Conservation (phyloP, 208 protist species). For the Tritrichomonas musculus region DNA sequence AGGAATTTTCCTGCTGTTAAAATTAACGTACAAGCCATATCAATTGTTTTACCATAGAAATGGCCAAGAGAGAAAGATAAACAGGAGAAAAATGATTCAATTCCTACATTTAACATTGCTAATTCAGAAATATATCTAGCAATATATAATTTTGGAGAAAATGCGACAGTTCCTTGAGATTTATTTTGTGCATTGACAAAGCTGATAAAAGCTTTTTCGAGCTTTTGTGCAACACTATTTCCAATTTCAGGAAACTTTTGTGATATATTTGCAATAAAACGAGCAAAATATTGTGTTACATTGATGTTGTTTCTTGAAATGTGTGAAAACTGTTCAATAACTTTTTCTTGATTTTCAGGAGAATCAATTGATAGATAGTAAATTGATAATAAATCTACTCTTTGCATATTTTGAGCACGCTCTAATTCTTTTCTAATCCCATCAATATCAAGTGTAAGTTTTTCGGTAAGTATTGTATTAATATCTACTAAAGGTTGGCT, state of each 20-base stretch:
- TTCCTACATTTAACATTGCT: neutral
- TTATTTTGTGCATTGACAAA: neutral
- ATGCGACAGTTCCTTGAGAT: neutral
- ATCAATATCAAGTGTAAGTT: neutral
- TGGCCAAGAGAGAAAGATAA: neutral
- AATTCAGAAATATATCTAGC: constrained; percentile 6
- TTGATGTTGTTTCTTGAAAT: neutral
- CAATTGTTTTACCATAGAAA: neutral
- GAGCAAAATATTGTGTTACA: neutral
- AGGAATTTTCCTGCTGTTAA: neutral
- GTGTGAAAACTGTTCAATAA: neutral
- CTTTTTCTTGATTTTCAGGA: neutral
- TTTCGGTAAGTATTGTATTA: neutral
- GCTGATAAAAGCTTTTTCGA: neutral
- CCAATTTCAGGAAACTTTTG: neutral
- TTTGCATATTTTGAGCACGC: neutral
- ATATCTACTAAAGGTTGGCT: neutral
- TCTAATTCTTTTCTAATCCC: neutral
- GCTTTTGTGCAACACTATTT: neutral
- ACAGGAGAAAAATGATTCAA: neutral
- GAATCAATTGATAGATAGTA: neutral
- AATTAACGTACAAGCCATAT: neutral
- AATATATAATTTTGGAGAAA: neutral
- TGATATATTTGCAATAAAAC: neutral
- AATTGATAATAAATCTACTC: neutral